Evolutionary conservation across 768 basidiomycete species (phyloP).

Genomic region (Candolleomyces eurysporus): DNA sequence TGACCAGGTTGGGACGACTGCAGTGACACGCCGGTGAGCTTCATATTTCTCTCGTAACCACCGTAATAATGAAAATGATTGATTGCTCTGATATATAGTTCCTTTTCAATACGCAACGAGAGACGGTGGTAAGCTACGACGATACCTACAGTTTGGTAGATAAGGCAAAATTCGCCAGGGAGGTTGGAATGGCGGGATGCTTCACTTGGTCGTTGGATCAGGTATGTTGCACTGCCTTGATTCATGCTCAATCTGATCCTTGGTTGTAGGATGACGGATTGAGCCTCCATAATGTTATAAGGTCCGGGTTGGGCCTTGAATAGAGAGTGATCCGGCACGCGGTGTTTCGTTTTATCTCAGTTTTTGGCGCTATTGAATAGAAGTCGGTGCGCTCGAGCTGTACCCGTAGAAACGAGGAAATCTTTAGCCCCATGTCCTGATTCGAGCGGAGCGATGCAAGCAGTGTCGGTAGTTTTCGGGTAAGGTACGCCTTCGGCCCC

Average conservation of each 20-base stretch:
- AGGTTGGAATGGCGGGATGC: constrained; percentile 49
- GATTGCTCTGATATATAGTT: constrained; percentile 24
- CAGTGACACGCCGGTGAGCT: constrained; percentile 60
- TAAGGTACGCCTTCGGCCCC: background rate
- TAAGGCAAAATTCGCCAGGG: constrained; percentile 58
- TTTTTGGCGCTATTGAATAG: background rate
- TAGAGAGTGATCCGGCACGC: background rate
- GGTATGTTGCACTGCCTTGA: constrained; percentile 24
- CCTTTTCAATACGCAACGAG: constrained; percentile 39
- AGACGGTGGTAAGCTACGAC: constrained; percentile 67
- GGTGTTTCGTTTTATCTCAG: background rate
- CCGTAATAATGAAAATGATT: background rate
- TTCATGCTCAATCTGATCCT: background rate
- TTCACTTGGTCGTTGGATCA: constrained; percentile 62
- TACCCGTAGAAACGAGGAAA: background rate
- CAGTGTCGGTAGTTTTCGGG: background rate
- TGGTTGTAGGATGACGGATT: constrained; percentile 30
- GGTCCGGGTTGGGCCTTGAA: constrained; percentile 26
- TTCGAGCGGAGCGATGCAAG: background rate
- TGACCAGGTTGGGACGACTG: constrained; percentile 61
- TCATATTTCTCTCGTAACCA: too few relatives aligned
- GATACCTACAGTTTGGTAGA: constrained; percentile 43
- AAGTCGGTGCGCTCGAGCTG: background rate
- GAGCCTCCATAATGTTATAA: constrained; percentile 43
- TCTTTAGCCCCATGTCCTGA: background rate